Evolutionary conservation across 352 stramenopile species (phyloP).

Genomic region (Phytophthora pisi): DNA sequence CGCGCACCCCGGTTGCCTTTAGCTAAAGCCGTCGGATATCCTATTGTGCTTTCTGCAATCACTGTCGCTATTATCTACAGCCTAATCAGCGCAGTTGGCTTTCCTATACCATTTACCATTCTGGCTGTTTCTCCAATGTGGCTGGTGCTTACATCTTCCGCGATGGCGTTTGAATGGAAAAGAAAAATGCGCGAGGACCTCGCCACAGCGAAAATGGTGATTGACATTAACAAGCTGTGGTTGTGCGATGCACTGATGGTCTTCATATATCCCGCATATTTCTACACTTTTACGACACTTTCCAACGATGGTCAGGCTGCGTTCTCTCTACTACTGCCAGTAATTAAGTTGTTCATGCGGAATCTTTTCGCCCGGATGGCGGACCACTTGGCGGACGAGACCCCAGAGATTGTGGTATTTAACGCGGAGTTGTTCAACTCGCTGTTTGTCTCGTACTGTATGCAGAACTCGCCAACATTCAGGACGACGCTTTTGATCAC

Average conservation of each 20-base stretch:
- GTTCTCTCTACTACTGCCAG: background rate
- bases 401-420: constrained; percentile 2
- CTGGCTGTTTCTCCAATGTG: background rate
- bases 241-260: background rate
- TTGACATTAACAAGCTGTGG: background rate
- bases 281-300: background rate
- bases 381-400: background rate
- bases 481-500: constrained; percentile 4
- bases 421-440: background rate
- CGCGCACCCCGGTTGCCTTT: too few relatives aligned
- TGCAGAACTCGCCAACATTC: constrained; percentile 16
- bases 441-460: background rate
- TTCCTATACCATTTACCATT: background rate
- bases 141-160: background rate
- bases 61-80: too few relatives aligned
- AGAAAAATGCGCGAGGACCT: background rate
- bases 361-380: background rate
- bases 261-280: background rate
- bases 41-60: too few relatives aligned
- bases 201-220: background rate
- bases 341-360: constrained; percentile 6
- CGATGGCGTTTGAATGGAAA: background rate
- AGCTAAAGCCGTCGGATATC: too few relatives aligned
- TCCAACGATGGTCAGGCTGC: background rate
- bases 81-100: background rate